These are phyloP conservation scores for Hanseniaspora lindneri DNA, from an alignment of 805 yeast genomes.

Conservation along the genomic window DNA sequence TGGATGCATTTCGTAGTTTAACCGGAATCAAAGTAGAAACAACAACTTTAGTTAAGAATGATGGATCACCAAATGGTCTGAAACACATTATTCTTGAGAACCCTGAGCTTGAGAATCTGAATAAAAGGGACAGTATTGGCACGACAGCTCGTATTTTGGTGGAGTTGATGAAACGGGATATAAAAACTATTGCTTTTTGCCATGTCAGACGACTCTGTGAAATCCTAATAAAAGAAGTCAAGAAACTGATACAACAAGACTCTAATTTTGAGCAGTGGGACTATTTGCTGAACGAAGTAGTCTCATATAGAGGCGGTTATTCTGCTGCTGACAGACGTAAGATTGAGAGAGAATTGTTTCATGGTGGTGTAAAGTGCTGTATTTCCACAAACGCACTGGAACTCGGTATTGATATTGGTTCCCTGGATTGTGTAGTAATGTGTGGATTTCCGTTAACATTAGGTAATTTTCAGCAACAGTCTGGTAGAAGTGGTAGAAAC, in stretches of 20 bases:
- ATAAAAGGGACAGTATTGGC: slow-evolving; percentile 54
- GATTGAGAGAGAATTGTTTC: slow-evolving; percentile 83
- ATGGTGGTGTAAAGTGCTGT: slow-evolving; percentile 72
- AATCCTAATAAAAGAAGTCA: slow-evolving; percentile 68
- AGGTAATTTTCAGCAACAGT: slow-evolving; percentile 83
- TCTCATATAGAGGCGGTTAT: slow-evolving; percentile 94
- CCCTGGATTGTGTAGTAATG: slow-evolving; percentile 77
- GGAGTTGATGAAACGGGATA: slow-evolving; percentile 47
- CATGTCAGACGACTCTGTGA: slow-evolving; percentile 80
- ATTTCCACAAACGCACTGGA: slow-evolving; percentile 93
- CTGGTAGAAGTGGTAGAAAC: slow-evolving; percentile 94
- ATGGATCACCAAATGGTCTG: slow-evolving; percentile 81
- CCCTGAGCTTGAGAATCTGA: slow-evolving; percentile 49
- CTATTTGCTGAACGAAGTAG: slow-evolving; percentile 46
- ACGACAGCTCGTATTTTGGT: slow-evolving; percentile 70
- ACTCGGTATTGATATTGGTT: slow-evolving; percentile 89
- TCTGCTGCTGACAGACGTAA: slow-evolving; percentile 72
- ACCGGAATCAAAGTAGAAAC: slow-evolving; percentile 38
- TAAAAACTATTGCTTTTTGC: slow-evolving; percentile 83
- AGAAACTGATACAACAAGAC: slow-evolving; percentile 26
- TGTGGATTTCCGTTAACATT: slow-evolving; percentile 88
- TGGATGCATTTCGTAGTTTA: slow-evolving; percentile 54
- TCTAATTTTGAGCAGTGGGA: slow-evolving; percentile 35
- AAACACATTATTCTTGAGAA: slow-evolving; percentile 73
- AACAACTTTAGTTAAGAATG: slow-evolving; percentile 46